These are phyloP conservation scores for Scenedesmus sp. DNA, from an alignment of 163 green algal genomes.

Conservation along the genomic window DNA sequence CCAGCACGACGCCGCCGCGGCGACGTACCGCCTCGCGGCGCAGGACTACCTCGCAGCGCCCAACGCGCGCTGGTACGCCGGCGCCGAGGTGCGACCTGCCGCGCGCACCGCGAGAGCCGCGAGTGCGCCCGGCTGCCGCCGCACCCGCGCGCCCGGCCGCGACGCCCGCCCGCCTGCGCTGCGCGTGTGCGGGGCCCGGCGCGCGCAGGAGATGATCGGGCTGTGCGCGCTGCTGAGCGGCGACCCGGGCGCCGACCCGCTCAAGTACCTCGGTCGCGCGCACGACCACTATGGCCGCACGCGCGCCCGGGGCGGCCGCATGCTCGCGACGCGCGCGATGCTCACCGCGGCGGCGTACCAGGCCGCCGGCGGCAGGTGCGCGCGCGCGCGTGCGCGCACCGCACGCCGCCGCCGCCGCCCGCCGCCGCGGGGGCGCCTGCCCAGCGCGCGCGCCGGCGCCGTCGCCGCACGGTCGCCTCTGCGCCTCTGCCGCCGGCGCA, in stretches of 20 bases:
- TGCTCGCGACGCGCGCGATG: conserved; percentile 82
- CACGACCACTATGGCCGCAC: conserved; percentile 64
- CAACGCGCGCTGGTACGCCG: conserved; percentile 66
- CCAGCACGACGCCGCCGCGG: conserved; percentile 56
- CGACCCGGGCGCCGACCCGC: conserved; percentile 54
- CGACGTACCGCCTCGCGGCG: conserved; percentile 62
- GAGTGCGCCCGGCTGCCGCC: too few relatives aligned
- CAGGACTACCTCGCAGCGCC: conserved; percentile 57
- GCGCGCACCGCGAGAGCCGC: too few relatives aligned
- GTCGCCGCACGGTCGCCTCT: too few relatives aligned
- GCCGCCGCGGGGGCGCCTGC: too few relatives aligned
- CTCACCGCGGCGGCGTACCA: conserved; percentile 73
- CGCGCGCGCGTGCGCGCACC: not conserved
- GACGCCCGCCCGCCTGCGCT: too few relatives aligned
- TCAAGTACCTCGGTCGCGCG: conserved; percentile 68
- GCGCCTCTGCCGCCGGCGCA: conserved; percentile 29
- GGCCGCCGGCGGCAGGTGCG: conserved; percentile 44
- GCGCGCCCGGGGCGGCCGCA: conserved; percentile 40
- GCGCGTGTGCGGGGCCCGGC: too few relatives aligned
- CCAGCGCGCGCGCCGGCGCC: too few relatives aligned
- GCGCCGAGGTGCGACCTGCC: conserved; percentile 54
- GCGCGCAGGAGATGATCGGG: conserved; percentile 71
- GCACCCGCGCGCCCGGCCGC: too few relatives aligned
- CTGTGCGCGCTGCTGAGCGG: conserved; percentile 55
- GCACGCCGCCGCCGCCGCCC: not conserved